Evolutionary conservation across 208 protist genomes (phyloP).

Genomic region (Wallacemonas sp.): DNA sequence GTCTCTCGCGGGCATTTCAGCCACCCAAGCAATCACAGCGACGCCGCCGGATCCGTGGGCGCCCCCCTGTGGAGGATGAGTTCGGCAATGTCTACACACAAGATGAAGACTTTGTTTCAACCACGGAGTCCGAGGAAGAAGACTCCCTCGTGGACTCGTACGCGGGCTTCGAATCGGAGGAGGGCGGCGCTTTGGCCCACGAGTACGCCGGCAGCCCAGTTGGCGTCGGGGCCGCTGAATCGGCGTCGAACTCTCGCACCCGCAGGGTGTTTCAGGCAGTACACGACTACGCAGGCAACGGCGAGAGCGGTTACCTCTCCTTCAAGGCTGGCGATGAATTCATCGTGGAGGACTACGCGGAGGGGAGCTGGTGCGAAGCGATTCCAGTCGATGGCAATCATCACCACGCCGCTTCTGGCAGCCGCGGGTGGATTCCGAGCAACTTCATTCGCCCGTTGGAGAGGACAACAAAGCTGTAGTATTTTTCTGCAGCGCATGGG

Average conservation of each 20-base stretch:
- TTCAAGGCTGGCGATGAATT: constrained; percentile 86
- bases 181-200: neutral
- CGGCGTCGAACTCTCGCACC: constrained; percentile 2
- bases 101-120: constrained; percentile 34
- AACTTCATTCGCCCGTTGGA: constrained; percentile 76
- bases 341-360: constrained; percentile 67
- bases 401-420: neutral
- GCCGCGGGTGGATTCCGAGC: constrained; percentile 59
- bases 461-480: constrained; percentile 41
- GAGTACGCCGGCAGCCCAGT: constrained; percentile 24
- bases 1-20: constrained; percentile 21
- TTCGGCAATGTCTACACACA: constrained; percentile 49
- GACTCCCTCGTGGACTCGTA: constrained; percentile 38
- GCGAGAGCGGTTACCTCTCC: constrained; percentile 45
- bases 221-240: constrained; percentile 3
- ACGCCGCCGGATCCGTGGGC: constrained; percentile 17
- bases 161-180: constrained; percentile 3
- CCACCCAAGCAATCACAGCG: constrained; percentile 7
- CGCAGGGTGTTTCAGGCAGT: constrained; percentile 61
- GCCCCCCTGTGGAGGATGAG: constrained; percentile 25
- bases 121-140: constrained; percentile 23
- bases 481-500: neutral
- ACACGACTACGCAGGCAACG: constrained; percentile 61
- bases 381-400: constrained; percentile 22
- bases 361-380: constrained; percentile 74